These are phyloP conservation scores for Macrophomina tecta DNA, from an alignment of 2,329 filamentous ascomycete genomes.

Conservation along the genomic window DNA sequence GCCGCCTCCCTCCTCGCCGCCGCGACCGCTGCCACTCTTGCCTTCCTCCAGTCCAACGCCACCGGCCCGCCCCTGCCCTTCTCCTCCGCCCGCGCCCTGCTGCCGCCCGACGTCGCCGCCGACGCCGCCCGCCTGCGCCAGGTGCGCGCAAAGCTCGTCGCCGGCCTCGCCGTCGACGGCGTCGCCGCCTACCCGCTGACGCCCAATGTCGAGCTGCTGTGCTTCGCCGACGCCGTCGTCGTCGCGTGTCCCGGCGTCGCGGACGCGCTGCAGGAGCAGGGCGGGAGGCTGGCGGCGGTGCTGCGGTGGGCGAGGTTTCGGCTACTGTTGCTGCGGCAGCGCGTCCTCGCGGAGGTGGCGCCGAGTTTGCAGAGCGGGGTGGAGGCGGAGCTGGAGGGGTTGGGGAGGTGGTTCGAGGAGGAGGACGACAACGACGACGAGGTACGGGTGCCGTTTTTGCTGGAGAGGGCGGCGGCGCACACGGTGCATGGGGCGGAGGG, in stretches of 20 bases:
- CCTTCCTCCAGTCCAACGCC: slow-evolving; percentile 85
- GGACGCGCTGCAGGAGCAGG: slow-evolving; percentile 49
- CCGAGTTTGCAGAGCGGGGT: slow-evolving; percentile 65
- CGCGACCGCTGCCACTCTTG: slow-evolving; percentile 73
- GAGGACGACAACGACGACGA: slow-evolving; percentile 31
- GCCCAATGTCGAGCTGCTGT: slow-evolving; percentile 82
- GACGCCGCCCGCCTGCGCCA: slow-evolving; percentile 44
- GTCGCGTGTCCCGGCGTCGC: slow-evolving; percentile 48
- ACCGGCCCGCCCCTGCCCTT: slow-evolving; percentile 82
- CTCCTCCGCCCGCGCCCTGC: slow-evolving; percentile 54
- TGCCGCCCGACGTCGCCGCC: slow-evolving; percentile 55
- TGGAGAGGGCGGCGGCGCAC: slow-evolving; percentile 84
- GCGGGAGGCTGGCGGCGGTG: background rate
- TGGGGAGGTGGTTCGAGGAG: slow-evolving; percentile 54
- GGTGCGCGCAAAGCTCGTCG: slow-evolving; percentile 67
- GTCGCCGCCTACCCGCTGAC: slow-evolving; percentile 85
- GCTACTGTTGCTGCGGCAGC: slow-evolving; percentile 74
- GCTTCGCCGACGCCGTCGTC: slow-evolving; percentile 65
- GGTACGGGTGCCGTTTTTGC: slow-evolving; percentile 66
- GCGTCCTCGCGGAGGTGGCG: slow-evolving; percentile 67
- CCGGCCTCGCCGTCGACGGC: slow-evolving; percentile 77
- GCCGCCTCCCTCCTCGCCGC: slow-evolving; percentile 58
- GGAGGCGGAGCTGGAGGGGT: slow-evolving; percentile 63
- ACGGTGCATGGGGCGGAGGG: slow-evolving; percentile 83
- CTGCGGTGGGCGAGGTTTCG: slow-evolving; percentile 71